Conservation (phyloP, 208 protist genomes). For the Acanthamoeba castellanii region DNA sequence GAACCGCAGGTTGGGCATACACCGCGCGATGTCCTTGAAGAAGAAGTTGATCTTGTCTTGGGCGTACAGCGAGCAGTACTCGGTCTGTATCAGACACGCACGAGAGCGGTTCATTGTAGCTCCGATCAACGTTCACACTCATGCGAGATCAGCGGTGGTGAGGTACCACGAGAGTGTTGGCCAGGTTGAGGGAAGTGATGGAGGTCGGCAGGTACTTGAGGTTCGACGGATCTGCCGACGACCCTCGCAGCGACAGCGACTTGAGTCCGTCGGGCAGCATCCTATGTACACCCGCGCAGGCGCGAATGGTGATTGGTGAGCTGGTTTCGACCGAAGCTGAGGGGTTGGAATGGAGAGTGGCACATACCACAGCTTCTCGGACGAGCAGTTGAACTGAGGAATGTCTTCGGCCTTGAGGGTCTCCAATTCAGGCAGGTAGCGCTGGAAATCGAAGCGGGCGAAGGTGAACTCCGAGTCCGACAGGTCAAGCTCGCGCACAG, state of each 20-base stretch:
- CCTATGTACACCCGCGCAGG: neutral
- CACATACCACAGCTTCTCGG: neutral
- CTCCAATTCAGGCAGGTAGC: neutral
- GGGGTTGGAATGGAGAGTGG: neutral
- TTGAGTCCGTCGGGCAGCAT: neutral
- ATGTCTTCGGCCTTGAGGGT: neutral
- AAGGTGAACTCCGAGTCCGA: neutral
- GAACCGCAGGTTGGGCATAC: neutral
- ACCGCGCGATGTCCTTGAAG: neutral
- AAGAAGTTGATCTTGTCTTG: constrained; percentile 4
- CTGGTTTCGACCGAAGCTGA: no score
- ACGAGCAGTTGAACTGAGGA: neutral
- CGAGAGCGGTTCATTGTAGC: neutral
- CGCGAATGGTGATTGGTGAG: no score
- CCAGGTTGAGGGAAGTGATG: neutral
- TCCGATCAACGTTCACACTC: neutral
- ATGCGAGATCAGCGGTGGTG: neutral
- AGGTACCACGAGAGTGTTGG: neutral
- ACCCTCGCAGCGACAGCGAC: neutral
- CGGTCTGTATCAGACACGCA: neutral
- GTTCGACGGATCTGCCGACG: neutral
- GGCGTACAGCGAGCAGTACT: neutral
- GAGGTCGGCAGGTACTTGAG: constrained; percentile 3
- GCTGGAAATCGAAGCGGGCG: neutral
- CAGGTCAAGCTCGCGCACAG: neutral